Percentiles rank a stretch among this genome's conserved stretches.
These are phyloP conservation scores for Senecio squalidus DNA, from an alignment of 140 eudicot genomes.

Conservation along the genomic window DNA sequence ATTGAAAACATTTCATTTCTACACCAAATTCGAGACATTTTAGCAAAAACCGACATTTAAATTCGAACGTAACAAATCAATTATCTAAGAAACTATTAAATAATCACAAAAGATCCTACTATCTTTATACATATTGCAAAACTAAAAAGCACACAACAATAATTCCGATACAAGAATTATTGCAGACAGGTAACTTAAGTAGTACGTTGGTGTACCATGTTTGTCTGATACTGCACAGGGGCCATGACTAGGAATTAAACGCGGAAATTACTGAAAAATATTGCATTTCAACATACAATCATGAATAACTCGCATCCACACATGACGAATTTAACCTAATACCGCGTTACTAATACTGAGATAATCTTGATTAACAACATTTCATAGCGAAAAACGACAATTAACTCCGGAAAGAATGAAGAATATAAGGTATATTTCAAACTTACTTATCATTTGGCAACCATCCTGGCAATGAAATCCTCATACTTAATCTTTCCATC, in stretches of 20 bases:
- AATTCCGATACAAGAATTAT: background rate
- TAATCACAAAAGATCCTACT: no score
- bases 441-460: constrained; percentile 63
- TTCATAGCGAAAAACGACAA: no score
- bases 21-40: no score
- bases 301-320: background rate
- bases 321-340: background rate
- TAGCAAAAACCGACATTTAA: no score
- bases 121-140: background rate
- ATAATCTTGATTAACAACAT: no score
- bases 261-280: background rate
- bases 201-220: background rate
- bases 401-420: no score
- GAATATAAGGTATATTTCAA: background rate
- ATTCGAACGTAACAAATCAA: no score
- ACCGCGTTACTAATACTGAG: no score
- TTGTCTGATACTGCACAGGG: background rate
- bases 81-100: no score
- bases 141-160: constrained; percentile 2
- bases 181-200: background rate
- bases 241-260: background rate
- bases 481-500: constrained; percentile 92
- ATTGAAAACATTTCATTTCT: no score
- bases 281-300: background rate
- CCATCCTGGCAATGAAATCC: constrained; percentile 92